Conservation (phyloP, 108 stramenopile species). For the Nitzschia palea region DNA sequence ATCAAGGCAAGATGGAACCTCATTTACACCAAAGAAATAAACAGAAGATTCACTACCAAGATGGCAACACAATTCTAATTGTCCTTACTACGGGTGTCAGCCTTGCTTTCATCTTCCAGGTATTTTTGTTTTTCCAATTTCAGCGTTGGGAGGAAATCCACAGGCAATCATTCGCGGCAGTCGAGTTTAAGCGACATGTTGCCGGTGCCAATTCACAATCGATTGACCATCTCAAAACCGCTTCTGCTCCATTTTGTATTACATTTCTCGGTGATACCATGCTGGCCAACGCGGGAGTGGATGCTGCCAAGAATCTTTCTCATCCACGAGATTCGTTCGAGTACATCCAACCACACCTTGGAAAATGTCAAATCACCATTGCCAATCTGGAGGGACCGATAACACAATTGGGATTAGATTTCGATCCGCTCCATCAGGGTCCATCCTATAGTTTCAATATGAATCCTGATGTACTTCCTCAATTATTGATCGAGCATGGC, state of each 20-base stretch:
- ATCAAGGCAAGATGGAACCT: too few relatives aligned
- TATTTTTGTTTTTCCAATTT: too few relatives aligned
- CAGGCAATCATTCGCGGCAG: too few relatives aligned
- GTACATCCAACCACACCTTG: not conserved
- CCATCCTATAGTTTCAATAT: not conserved
- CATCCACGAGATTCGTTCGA: too few relatives aligned
- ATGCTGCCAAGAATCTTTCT: not conserved
- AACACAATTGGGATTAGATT: not conserved
- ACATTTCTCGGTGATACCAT: conserved; percentile 11
- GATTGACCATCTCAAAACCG: not conserved
- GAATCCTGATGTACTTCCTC: not conserved
- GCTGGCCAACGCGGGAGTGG: not conserved
- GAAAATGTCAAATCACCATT: not conserved
- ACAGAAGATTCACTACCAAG: too few relatives aligned
- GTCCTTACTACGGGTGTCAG: too few relatives aligned
- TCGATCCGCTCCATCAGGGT: not conserved
- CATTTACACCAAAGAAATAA: too few relatives aligned
- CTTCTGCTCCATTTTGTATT: too few relatives aligned
- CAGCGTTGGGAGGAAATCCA: too few relatives aligned
- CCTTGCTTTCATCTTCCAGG: too few relatives aligned
- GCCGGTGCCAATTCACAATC: not conserved
- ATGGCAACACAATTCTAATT: too few relatives aligned
- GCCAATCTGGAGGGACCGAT: conserved; percentile 6
- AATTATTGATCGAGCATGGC: not conserved
- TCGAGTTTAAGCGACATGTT: too few relatives aligned